Evolutionary conservation across 2,329 filamentous ascomycete genomes (phyloP), one percentile per base, ranked within the genome.

Genomic region (Ilyonectria mors-panacis): DNA sequence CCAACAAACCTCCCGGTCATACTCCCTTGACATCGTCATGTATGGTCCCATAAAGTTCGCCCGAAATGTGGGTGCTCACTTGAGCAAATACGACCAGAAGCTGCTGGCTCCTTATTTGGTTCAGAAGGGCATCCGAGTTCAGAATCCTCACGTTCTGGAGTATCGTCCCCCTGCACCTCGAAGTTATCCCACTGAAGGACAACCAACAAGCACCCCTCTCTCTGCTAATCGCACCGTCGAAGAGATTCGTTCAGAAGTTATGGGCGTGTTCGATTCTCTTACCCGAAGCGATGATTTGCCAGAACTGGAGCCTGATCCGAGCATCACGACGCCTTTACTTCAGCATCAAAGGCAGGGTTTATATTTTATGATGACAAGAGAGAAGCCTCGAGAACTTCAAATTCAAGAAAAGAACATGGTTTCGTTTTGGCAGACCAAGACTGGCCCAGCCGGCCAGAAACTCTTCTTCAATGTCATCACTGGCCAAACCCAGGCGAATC

Each of bases 261-360:
- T 94, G 79, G 91, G 90, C 47, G 93, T 98, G 77, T 97, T 99
- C 75, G 94, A 98, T 81, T 92, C 91, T 8, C 88, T 98, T 44
- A 88, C 91, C 28, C 91, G 91, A 73, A 90, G 87, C 10, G 92
- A 97, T 63, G 89, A 94, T 66, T 83, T 98, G 7, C 92, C 93
- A 0, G 88, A 91, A 70, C 90, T 92, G 82, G 90, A 95, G 4
- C 87, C 93, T 0, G 85, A 89, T 59, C 70, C 82, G 2, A 80
- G 83, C 7, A 86, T 96, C 59, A 86, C 87, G 63, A 94, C 91
- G 0, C 85, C 89, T 30, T 83, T 98, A 19, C 89, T 98, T 47
- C 87, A 87, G 65, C 95, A 98, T 81, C 95, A 98, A 79, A 96
- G 94, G 79, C 94, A 98, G 80, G 95, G 93, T 0, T 86, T 98